Base-by-base conservation (phyloP, 495 filamentous ascomycete species). In the Oleoguttula mirabilis region DNA sequence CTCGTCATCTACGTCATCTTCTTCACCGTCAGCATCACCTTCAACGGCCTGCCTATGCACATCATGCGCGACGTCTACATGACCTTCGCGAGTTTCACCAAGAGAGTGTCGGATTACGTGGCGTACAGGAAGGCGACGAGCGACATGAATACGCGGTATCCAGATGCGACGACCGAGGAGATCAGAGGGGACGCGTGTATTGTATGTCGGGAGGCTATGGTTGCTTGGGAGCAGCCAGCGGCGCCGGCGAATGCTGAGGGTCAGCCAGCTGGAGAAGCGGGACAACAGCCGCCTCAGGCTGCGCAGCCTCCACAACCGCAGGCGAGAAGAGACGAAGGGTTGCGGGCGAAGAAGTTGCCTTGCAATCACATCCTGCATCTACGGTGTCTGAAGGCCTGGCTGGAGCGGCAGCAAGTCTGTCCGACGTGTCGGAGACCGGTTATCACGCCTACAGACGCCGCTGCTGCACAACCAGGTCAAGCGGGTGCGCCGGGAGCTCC, bases 351-450 rank as follows among this genome's bases (percentile, higher is more conserved):
- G 64, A 94, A 92, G 62, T 73, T 98, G 8, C 90, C 90, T 0
- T 98, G 90, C 58, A 88, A 88, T 2, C 90, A 98, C 59, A 88
- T 95, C 34, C 64, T 98, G 23, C 90, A 98, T 61, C 85, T 94
- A 49, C 77, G 85, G 15, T 98, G 90, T 56, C 73, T 98, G 32
- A 79, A 85, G 55, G 92, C 88, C 59, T 98, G 90, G 90, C 66
- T 98, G n/a, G 90, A 96, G 64, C 77, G 90, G 41, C 90, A 98
- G 59, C 92, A 96, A 59, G 87, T 90, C 17, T 98, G 90, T 60
- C 90, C 90, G 10, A 96, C 88, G 3, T 98, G 90, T 58, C 77
- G 90, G 43, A 71, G 84, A 22, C 74, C 90, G 16, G 92, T 98
- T 22, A 62, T 82, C 1, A 54, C 33, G n/a, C 11, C 50, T 20